Conservation (phyloP, 202 grass and related monocot species). For the Hordeum pubiflorum region DNA sequence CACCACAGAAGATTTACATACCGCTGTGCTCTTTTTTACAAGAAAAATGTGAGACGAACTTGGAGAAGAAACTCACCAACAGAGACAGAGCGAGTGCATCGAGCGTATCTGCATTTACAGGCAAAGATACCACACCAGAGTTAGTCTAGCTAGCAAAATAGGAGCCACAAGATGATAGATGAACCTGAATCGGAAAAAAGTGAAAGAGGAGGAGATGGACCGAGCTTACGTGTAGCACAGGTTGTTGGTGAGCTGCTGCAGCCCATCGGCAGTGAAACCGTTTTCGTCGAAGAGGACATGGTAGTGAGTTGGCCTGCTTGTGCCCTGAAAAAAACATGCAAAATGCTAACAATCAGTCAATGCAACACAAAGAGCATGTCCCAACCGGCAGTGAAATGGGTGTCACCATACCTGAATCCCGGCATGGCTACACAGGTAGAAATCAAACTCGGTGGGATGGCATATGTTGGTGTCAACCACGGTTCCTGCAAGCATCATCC, state of each 20-base stretch:
- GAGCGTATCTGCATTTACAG: constrained; percentile 55
- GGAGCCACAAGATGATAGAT: background rate
- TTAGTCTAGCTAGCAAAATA: background rate
- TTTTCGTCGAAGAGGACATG: constrained; percentile 76
- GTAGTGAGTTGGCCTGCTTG: constrained; percentile 73
- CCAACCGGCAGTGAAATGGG: background rate
- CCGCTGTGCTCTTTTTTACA: background rate
- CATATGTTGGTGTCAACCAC: constrained; percentile 69
- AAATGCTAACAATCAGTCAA: constrained; percentile 1
- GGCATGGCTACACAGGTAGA: constrained; percentile 91
- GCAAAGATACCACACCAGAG: constrained; percentile 6
- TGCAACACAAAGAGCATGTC: background rate
- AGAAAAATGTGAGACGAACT: background rate
- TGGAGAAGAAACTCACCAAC: constrained; percentile 44
- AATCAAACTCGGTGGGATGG: constrained; percentile 72
- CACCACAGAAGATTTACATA: background rate
- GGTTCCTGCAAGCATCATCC: constrained; percentile 41
- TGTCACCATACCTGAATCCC: constrained; percentile 52
- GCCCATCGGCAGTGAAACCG: constrained; percentile 43
- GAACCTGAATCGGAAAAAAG: background rate
- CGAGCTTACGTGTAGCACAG: constrained; percentile 72
- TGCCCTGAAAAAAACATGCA: constrained; percentile 44
- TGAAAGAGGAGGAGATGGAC: background rate
- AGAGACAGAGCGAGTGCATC: constrained; percentile 79
- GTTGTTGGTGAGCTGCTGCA: constrained; percentile 68